A percentile compares a stretch with the other conserved stretches of the same genome.
Conservation (phyloP, 352 stramenopile genomes). For the Pilasporangium apinafurcum region DNA sequence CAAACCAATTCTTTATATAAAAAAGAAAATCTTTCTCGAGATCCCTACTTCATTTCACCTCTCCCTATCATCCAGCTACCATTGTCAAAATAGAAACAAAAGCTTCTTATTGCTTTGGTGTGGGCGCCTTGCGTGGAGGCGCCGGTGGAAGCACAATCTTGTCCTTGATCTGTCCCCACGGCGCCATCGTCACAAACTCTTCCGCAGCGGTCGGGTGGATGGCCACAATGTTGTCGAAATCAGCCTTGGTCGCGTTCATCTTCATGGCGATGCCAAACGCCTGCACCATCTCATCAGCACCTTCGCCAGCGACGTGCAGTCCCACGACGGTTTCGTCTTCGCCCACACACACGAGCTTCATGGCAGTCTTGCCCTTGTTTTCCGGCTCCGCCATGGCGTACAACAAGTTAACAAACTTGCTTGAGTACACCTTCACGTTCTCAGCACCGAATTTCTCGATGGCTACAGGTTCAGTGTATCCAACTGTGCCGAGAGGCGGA, state of each 20-base stretch:
- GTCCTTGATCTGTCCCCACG: conserved; percentile 84
- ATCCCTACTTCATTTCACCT: too few species aligned
- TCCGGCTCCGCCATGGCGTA: conserved; percentile 90
- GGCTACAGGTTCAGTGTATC: conserved; percentile 91
- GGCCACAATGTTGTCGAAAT: conserved; percentile 93
- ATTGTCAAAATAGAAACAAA: too few species aligned
- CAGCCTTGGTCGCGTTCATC: conserved; percentile 95
- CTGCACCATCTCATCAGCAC: conserved; percentile 97
- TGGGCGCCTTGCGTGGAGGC: conserved; percentile 23
- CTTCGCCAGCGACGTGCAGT: conserved; percentile 92
- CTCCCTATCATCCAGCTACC: neutral
- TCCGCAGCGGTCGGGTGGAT: conserved; percentile 97
- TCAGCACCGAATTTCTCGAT: conserved; percentile 89
- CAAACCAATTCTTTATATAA: too few species aligned
- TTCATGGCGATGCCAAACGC: conserved; percentile 97
- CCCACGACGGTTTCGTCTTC: conserved; percentile 91
- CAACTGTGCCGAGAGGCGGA: conserved; percentile 93
- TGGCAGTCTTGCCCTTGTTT: conserved; percentile 90
- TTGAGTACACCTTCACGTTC: conserved; percentile 95
- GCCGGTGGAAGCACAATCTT: conserved; percentile 48
- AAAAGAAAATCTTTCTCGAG: too few species aligned
- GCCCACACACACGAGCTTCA: conserved; percentile 91
- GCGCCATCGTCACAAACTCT: conserved; percentile 93
- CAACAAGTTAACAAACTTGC: conserved; percentile 94
- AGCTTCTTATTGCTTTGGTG: conserved; percentile 18